A percentile compares a stretch with the other conserved stretches of the same genome.
Conservation (phyloP, 2,329 filamentous ascomycete species). For the Colletotrichum trifolii region DNA sequence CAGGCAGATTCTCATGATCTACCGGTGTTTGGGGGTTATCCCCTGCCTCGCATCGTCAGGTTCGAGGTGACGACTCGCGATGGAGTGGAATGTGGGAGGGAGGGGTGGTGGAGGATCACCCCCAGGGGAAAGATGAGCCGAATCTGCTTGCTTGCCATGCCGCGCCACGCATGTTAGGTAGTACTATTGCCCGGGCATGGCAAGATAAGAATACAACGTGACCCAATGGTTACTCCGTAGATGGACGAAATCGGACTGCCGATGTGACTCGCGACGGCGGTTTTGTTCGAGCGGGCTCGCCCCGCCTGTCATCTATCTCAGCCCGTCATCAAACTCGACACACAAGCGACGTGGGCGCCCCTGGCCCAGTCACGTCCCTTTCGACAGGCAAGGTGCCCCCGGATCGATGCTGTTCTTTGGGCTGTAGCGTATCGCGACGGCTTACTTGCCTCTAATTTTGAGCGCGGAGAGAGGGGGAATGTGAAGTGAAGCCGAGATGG, state of each 20-base stretch:
- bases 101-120: too few relatives aligned
- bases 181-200: too few relatives aligned
- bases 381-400: not conserved
- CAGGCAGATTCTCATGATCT: slow-evolving; percentile 23
- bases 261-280: slow-evolving; percentile 4
- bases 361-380: slow-evolving; percentile 9
- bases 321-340: slow-evolving; percentile 30
- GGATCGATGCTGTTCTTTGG: too few relatives aligned
- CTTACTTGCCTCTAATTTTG: too few relatives aligned
- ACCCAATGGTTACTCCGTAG: too few relatives aligned
- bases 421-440: too few relatives aligned
- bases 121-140: too few relatives aligned
- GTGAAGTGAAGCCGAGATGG: not conserved
- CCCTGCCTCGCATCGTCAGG: not conserved
- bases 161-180: too few relatives aligned
- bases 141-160: too few relatives aligned
- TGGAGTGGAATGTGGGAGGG: too few relatives aligned
- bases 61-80: slow-evolving; percentile 2
- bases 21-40: slow-evolving; percentile 11
- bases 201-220: too few relatives aligned
- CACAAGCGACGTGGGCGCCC: slow-evolving; percentile 5
- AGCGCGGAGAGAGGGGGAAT: not conserved
- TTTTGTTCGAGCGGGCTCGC: not conserved
- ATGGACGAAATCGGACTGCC: not conserved
- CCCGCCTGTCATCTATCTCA: slow-evolving; percentile 34